Conservation (phyloP, 805 yeast genomes). For the Kodamaea restingae region DNA sequence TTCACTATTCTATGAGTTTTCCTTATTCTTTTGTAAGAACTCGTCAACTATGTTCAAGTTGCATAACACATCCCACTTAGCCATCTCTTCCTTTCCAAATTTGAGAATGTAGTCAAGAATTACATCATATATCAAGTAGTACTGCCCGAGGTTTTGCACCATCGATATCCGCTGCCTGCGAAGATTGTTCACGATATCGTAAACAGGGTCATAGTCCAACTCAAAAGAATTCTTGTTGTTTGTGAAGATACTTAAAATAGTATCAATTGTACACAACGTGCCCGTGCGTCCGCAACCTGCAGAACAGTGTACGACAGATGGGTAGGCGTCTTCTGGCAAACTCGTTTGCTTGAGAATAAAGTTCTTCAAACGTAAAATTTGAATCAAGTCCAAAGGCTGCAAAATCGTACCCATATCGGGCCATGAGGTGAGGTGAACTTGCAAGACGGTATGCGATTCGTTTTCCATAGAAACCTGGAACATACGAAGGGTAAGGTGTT, state of each 20-base stretch:
- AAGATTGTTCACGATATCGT: conserved; percentile 43
- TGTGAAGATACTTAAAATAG: conserved; percentile 22
- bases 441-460: conserved; percentile 49
- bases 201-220: conserved; percentile 38
- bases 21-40: conserved; percentile 3
- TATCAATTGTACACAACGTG: conserved; percentile 45
- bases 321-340: conserved; percentile 6
- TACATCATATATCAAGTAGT: conserved; percentile 46
- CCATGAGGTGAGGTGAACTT: conserved; percentile 80
- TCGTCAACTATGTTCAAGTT: conserved; percentile 12
- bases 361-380: conserved; percentile 33
- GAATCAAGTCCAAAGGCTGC: conserved; percentile 53
- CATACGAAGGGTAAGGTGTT: conserved; percentile 14
- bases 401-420: conserved; percentile 70
- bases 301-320: conserved; percentile 55
- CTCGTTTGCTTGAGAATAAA: conserved; percentile 12
- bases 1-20: not conserved
- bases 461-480: conserved; percentile 13
- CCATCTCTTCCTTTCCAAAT: conserved; percentile 3
- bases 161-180: conserved; percentile 52
- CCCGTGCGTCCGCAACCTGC: conserved; percentile 72
- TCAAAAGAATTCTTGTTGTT: conserved; percentile 12
- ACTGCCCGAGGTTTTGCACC: conserved; percentile 58
- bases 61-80: conserved; percentile 9
- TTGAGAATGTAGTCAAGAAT: conserved; percentile 17